Evolutionary conservation across 768 basidiomycete genomes (phyloP), one percentile per base, ranked within the genome.

Genomic region (Gautieria morchelliformis): DNA sequence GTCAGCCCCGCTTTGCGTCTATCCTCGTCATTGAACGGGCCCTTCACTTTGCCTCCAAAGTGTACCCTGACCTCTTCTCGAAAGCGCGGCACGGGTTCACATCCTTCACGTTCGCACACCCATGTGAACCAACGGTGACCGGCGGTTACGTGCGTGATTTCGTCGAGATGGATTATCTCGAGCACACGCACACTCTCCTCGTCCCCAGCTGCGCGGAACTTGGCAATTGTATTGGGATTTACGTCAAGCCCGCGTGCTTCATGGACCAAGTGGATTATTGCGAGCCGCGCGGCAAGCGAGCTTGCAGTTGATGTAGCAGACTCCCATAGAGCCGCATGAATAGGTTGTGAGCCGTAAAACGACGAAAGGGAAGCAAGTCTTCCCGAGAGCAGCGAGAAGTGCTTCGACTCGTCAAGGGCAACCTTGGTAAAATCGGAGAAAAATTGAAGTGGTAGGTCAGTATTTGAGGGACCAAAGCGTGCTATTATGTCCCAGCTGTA

Each of bases 121-220:
- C 84, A 90, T 9, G 83, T 84, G 68, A 91, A 89, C 87, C 88
- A 90, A 52, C 87, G 74, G 69, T 89, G 88, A 1, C 89, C 88
- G 0, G 85, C 79, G 0, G 87, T 88, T 35, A 91, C 89, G 65
- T 91, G 88, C 41, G 82, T 85, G 40, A 86, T 86, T 66, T 91
- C 89, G 68, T 91, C 89, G 0, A 79, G 77, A 62, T 91, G 89
- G 52, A 91, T 85, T 50, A 87, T 75, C 63, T 89, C 82, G 68
- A 92, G 76, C 30, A 80, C 79, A 15, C 74, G 68, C 44, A 88
- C 85, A 44, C 80, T 87, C 55, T 85, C 84, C 37, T 58, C 59
- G 65, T 89, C 87, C 19, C 84, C 82, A 12, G 83, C 83, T 39
- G 78, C 75, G 5, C 79, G 72, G 64, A 89, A 87, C 54, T 82